A percentile compares a stretch with the other conserved stretches of the same genome.
Evolutionary conservation across 805 yeast genomes (phyloP).

Genomic region (Yamadazyma paraphyllophila): DNA sequence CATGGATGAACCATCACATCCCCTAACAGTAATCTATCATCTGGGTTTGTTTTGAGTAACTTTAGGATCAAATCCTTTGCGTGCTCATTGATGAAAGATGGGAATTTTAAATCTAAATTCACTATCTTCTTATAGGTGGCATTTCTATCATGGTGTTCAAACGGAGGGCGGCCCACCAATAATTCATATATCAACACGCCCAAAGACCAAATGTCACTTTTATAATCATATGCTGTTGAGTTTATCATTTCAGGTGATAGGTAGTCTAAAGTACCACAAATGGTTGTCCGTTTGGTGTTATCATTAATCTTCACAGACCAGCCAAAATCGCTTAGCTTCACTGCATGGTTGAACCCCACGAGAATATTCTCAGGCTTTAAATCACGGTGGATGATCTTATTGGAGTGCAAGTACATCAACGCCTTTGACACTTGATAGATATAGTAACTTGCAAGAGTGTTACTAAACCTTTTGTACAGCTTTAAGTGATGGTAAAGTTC

Average conservation of each 20-base stretch:
- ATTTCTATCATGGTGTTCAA: constrained; percentile 76
- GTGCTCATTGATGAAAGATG: constrained; percentile 63
- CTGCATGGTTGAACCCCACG: constrained; percentile 67
- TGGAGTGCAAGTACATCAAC: constrained; percentile 70
- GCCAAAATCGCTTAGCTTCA: constrained; percentile 92
- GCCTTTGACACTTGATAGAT: constrained; percentile 83
- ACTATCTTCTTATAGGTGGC: constrained; percentile 80
- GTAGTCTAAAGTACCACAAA: constrained; percentile 95
- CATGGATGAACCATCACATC: constrained; percentile 79
- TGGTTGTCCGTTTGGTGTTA: constrained; percentile 57
- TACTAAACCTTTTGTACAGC: constrained; percentile 65
- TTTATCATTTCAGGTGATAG: constrained; percentile 95
- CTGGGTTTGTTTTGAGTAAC: constrained; percentile 68
- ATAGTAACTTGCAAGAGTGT: constrained; percentile 72
- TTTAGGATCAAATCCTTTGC: constrained; percentile 72
- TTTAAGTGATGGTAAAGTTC: constrained; percentile 78
- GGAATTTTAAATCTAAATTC: constrained; percentile 72
- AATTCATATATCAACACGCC: constrained; percentile 87
- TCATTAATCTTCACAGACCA: constrained; percentile 65
- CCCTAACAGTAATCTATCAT: constrained; percentile 55
- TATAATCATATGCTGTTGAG: constrained; percentile 69
- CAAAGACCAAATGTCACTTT: constrained; percentile 89
- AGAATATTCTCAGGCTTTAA: constrained; percentile 92
- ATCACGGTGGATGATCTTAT: constrained; percentile 85
- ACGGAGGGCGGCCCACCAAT: constrained; percentile 86